Evolutionary conservation across 768 basidiomycete genomes (phyloP).

Genomic region (Leccinum arenicola): DNA sequence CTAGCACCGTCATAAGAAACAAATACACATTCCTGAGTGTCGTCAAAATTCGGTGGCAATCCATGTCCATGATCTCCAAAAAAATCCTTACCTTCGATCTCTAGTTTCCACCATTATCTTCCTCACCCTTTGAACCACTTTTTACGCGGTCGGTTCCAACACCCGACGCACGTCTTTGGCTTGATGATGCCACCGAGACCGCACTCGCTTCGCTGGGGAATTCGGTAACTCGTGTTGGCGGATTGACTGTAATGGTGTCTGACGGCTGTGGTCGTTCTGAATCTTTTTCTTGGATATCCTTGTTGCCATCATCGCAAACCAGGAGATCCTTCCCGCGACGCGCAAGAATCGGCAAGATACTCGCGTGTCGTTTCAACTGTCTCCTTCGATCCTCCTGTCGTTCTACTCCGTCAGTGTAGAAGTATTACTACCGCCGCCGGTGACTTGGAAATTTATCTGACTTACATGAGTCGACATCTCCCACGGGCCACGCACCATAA

Average conservation of each 20-base stretch:
- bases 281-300: not conserved
- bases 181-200: constrained; percentile 1
- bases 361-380: not conserved
- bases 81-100: constrained; percentile 16
- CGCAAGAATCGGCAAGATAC: too few species aligned
- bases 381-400: not conserved
- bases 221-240: not conserved
- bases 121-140: not conserved
- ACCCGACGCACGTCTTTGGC: not conserved
- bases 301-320: constrained; percentile 6
- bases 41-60: not conserved
- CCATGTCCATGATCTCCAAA: constrained; percentile 18
- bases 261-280: not conserved
- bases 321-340: too few species aligned
- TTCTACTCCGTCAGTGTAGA: not conserved
- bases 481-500: too few species aligned
- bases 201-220: constrained; percentile 9
- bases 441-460: too few species aligned
- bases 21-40: constrained; percentile 10
- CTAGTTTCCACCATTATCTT: not conserved
- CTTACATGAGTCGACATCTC: too few species aligned
- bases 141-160: not conserved
- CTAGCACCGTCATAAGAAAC: not conserved
- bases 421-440: too few species aligned
- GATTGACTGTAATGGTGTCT: constrained; percentile 15